A percentile compares a stretch with the other conserved stretches of the same genome.
Evolutionary conservation across 768 basidiomycete species (phyloP).

Genomic region (Termitomyces heimii): DNA sequence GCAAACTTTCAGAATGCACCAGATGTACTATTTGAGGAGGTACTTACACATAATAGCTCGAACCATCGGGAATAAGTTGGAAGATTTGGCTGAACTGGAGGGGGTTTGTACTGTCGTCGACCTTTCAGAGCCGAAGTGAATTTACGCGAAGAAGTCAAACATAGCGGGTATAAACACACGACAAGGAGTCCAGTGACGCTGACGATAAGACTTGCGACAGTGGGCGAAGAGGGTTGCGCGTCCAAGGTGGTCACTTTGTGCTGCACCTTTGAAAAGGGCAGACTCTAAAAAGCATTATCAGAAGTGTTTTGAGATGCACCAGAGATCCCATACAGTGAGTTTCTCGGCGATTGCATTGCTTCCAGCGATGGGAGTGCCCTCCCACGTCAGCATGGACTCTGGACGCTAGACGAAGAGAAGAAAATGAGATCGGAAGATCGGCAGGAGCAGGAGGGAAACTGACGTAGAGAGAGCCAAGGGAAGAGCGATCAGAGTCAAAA

Average conservation of each 20-base stretch:
- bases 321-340: conserved; percentile 44
- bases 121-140: conserved; percentile 33
- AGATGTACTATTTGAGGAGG: not conserved
- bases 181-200: conserved; percentile 84
- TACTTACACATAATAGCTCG: conserved; percentile 81
- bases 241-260: conserved; percentile 83
- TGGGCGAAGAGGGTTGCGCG: conserved; percentile 74
- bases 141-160: not conserved
- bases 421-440: conserved; percentile 19
- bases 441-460: conserved; percentile 24
- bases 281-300: conserved; percentile 31
- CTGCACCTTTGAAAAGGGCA: conserved; percentile 78
- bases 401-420: conserved; percentile 45
- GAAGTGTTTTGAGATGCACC: not conserved
- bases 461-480: conserved; percentile 72
- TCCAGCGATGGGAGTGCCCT: conserved; percentile 58
- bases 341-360: conserved; percentile 57
- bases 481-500: conserved; percentile 60
- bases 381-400: conserved; percentile 82
- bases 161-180: conserved; percentile 34
- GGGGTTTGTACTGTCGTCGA: conserved; percentile 77
- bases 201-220: conserved; percentile 59
- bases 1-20: not conserved
- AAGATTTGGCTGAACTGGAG: conserved; percentile 91
- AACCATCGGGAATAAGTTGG: conserved; percentile 76